phyloP scores from a whole-genome alignment of 148 eudicot species.

The Nepenthes mirabilis region DNA sequence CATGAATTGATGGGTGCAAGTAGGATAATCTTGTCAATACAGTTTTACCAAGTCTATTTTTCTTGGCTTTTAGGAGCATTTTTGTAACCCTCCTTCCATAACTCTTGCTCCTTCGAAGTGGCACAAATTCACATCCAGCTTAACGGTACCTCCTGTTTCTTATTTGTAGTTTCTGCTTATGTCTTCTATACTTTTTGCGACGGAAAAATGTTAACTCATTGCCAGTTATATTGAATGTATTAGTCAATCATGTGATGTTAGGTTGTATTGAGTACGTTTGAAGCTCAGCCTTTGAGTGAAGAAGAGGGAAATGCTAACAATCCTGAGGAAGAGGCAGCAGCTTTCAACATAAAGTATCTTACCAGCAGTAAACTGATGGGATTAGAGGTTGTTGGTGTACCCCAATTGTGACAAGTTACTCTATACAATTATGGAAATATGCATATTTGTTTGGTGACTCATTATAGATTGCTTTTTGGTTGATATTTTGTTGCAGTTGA shows the following conservation, averaged over 20 bases:
- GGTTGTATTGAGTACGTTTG: conserved; percentile 86
- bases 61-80: conserved; percentile 57
- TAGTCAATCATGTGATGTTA: conserved; percentile 12
- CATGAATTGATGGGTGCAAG: not conserved
- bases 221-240: not conserved
- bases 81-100: conserved; percentile 72
- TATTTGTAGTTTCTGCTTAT: not conserved
- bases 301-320: conserved; percentile 87
- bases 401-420: not conserved
- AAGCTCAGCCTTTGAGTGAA: conserved; percentile 96
- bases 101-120: conserved; percentile 54
- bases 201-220: not conserved
- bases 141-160: conserved; percentile 36
- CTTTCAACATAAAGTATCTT: conserved; percentile 90
- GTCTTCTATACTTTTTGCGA: not conserved
- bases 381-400: conserved; percentile 54
- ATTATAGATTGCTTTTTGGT: not conserved
- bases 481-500: conserved; percentile 38
- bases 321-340: conserved; percentile 83
- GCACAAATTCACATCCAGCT: conserved; percentile 78
- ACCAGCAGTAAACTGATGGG: conserved; percentile 99
- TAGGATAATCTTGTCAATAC: not conserved
- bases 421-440: not conserved
- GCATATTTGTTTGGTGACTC: not conserved
- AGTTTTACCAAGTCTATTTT: conserved; percentile 2